Evolutionary conservation across 495 filamentous ascomycete species (phyloP).

Genomic region (Penicillium malachiteum): DNA sequence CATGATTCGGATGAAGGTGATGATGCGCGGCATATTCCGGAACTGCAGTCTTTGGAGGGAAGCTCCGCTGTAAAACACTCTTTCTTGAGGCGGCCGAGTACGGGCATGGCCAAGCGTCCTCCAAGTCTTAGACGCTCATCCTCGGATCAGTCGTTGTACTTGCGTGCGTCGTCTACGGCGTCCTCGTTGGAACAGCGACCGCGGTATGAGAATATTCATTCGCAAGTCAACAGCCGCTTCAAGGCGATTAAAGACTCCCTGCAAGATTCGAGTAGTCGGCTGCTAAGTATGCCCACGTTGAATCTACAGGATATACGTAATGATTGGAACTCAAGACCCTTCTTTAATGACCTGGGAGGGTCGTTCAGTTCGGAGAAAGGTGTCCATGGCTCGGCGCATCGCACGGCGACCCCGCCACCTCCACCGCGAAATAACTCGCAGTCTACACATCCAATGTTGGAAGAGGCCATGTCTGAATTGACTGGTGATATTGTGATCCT

Average conservation of each 20-base stretch:
- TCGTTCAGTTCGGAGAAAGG: conserved; percentile 14
- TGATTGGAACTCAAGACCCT: conserved; percentile 38
- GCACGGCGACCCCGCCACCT: conserved; percentile 14
- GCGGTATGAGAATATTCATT: conserved; percentile 74
- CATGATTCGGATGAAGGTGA: conserved; percentile 22
- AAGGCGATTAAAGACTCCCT: conserved; percentile 91
- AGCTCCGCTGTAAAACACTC: conserved; percentile 37
- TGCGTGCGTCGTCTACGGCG: conserved; percentile 63
- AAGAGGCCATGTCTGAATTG: conserved; percentile 65
- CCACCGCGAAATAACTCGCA: conserved; percentile 34
- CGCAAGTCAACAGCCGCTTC: conserved; percentile 77
- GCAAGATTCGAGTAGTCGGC: conserved; percentile 73
- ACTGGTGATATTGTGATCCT: conserved; percentile 85
- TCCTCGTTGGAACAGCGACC: conserved; percentile 85
- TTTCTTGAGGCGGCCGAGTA: conserved; percentile 28
- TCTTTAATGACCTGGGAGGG: conserved; percentile 21
- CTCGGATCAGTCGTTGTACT: conserved; percentile 74
- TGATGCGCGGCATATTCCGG: conserved; percentile 22
- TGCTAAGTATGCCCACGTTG: conserved; percentile 60
- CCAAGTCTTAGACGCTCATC: conserved; percentile 57
- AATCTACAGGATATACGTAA: conserved; percentile 51
- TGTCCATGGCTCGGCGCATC: conserved; percentile 5
- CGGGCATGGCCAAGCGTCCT: conserved; percentile 21
- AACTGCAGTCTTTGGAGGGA: conserved; percentile 31
- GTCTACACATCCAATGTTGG: conserved; percentile 50